These are phyloP conservation scores for Daldinia sp. DNA, from an alignment of 2,329 filamentous ascomycete genomes.

Conservation along the genomic window DNA sequence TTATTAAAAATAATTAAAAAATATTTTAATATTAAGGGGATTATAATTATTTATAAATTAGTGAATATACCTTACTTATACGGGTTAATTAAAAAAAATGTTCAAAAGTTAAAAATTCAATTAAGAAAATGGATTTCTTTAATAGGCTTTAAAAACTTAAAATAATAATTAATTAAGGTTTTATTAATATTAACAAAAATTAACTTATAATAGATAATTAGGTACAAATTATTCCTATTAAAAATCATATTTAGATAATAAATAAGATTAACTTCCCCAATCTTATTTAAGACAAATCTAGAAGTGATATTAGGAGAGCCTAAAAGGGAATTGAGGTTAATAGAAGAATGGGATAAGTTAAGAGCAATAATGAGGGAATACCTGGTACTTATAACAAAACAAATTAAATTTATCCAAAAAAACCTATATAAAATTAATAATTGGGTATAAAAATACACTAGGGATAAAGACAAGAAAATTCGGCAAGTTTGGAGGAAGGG, in stretches of 20 bases:
- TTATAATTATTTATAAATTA: not conserved
- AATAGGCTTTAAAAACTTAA: not conserved
- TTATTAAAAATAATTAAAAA: not conserved
- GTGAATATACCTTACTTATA: not conserved
- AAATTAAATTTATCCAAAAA: too few species aligned
- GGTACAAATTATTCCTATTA: not conserved
- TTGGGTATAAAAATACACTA: constrained; percentile 2
- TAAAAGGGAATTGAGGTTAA: not conserved
- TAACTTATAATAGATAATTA: not conserved
- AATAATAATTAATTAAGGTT: not conserved
- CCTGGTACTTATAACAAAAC: too few species aligned
- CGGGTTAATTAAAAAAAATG: not conserved
- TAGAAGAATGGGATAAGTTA: not conserved
- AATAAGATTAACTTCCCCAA: not conserved
- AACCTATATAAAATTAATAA: not conserved
- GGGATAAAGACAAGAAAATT: not conserved
- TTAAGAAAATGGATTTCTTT: not conserved
- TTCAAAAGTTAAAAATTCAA: not conserved
- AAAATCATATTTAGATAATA: too few species aligned
- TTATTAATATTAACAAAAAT: not conserved
- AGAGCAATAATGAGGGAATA: not conserved
- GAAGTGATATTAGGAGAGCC: not conserved
- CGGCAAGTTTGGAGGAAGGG: too few species aligned
- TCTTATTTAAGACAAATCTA: not conserved
- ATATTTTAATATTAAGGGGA: not conserved